Evolutionary conservation across 495 filamentous ascomycete genomes (phyloP).

Genomic region (Daldinia childiae): DNA sequence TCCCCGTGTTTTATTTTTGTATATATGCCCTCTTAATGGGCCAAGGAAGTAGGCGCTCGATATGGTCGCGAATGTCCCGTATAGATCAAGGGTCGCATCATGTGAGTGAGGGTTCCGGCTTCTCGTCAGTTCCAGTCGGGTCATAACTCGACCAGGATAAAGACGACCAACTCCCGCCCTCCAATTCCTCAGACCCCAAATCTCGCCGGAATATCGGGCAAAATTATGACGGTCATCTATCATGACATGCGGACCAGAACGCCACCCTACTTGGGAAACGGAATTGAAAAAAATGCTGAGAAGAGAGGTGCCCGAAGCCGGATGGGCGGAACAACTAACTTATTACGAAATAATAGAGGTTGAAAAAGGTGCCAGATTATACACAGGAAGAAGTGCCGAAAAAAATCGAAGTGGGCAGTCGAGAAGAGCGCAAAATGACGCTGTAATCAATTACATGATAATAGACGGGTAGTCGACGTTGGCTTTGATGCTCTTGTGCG

Average conservation of each 20-base stretch:
- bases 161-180: slow-evolving; percentile 9
- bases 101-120: not conserved
- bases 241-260: slow-evolving; percentile 43
- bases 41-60: slow-evolving; percentile 12
- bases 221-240: slow-evolving; percentile 24
- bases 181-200: slow-evolving; percentile 4
- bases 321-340: slow-evolving; percentile 29
- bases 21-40: slow-evolving; percentile 27
- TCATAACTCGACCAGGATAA: not conserved
- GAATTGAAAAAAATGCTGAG: slow-evolving; percentile 40
- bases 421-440: slow-evolving; percentile 5
- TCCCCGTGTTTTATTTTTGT: slow-evolving; percentile 26
- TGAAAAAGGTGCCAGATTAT: slow-evolving; percentile 38
- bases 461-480: slow-evolving; percentile 95
- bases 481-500: slow-evolving; percentile 98
- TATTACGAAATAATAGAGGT: slow-evolving; percentile 46
- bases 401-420: slow-evolving; percentile 9
- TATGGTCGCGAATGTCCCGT: not conserved
- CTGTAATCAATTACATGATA: slow-evolving; percentile 71
- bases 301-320: slow-evolving; percentile 31
- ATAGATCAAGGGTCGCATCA: not conserved
- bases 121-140: not conserved
- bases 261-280: slow-evolving; percentile 32
- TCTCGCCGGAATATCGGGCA: slow-evolving; percentile 8
- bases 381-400: slow-evolving; percentile 35